Conservation (phyloP, 2,329 filamentous ascomycete species). For the Apiospora rasikravindrae region DNA sequence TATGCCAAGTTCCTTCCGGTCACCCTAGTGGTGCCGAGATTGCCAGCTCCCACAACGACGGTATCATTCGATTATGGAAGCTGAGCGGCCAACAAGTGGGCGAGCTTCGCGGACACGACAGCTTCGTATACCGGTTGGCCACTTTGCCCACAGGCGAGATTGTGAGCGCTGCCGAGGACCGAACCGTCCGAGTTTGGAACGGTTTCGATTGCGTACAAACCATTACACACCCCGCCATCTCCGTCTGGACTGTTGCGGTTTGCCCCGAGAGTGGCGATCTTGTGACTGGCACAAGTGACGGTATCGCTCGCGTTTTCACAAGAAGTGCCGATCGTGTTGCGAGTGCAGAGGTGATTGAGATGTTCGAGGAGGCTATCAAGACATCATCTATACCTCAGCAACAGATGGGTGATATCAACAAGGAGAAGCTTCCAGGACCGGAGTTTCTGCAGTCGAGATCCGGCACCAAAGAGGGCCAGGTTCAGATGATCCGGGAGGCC, state of each 20-base stretch:
- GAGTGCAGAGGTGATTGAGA: constrained; percentile 67
- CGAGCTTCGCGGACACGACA: constrained; percentile 86
- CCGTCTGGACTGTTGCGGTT: constrained; percentile 91
- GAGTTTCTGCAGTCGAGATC: constrained; percentile 82
- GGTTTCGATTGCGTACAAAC: constrained; percentile 86
- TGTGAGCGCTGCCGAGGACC: constrained; percentile 90
- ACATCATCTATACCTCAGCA: constrained; percentile 87
- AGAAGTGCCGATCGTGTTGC: constrained; percentile 73
- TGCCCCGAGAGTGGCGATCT: constrained; percentile 87
- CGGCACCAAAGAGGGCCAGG: constrained; percentile 95
- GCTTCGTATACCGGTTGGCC: constrained; percentile 89
- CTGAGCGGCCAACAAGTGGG: constrained; percentile 76
- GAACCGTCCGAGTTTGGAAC: constrained; percentile 90
- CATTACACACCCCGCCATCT: constrained; percentile 95
- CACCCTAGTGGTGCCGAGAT: constrained; percentile 89
- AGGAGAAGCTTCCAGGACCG: constrained; percentile 86
- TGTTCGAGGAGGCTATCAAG: constrained; percentile 84
- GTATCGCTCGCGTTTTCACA: constrained; percentile 83
- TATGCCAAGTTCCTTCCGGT: constrained; percentile 77
- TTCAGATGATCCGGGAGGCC: constrained; percentile 85
- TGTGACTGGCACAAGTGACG: constrained; percentile 90
- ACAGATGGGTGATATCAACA: constrained; percentile 82
- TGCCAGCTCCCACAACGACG: constrained; percentile 93
- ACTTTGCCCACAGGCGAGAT: constrained; percentile 83
- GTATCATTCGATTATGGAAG: constrained; percentile 86